Percentiles rank a stretch among this genome's conserved stretches.
These are phyloP conservation scores for Nemania diffusa DNA, from an alignment of 2,329 filamentous ascomycete genomes.

Conservation along the genomic window DNA sequence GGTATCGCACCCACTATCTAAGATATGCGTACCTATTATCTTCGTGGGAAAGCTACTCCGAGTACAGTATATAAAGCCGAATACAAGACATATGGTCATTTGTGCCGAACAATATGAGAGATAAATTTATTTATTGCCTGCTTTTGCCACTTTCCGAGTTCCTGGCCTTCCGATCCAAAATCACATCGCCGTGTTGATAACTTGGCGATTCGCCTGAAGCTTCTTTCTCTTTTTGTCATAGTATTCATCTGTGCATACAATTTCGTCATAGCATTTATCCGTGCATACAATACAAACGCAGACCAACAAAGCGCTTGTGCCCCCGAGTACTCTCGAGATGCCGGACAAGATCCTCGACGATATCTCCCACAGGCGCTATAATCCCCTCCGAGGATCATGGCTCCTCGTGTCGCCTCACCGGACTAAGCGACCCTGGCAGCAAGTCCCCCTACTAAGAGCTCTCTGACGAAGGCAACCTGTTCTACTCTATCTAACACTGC, in stretches of 20 bases:
- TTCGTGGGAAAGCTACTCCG: conserved; percentile 19
- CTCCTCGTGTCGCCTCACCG: conserved; percentile 95
- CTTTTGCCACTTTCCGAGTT: background rate
- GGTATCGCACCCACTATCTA: conserved; percentile 9
- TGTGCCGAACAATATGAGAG: background rate
- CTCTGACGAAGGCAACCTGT: conserved; percentile 10
- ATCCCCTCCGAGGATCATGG: conserved; percentile 89
- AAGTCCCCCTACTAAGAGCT: conserved; percentile 54
- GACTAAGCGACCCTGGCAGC: conserved; percentile 99
- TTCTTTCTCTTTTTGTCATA: too few species aligned
- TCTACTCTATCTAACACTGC: conserved; percentile 4
- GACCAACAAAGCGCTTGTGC: background rate
- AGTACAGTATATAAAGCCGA: conserved; percentile 19
- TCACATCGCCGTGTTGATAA: background rate
- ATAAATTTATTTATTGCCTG: background rate
- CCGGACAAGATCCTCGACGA: conserved; percentile 85
- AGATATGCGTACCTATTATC: background rate
- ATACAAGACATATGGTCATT: background rate
- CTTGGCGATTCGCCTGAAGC: background rate
- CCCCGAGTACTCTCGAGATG: conserved; percentile 59
- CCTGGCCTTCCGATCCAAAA: background rate
- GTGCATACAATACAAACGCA: background rate
- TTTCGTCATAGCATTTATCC: background rate
- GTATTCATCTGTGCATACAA: too few species aligned
- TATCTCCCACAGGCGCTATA: conserved; percentile 95